Conservation (phyloP, 2,329 filamentous ascomycete species). For the Colletotrichum musae region DNA sequence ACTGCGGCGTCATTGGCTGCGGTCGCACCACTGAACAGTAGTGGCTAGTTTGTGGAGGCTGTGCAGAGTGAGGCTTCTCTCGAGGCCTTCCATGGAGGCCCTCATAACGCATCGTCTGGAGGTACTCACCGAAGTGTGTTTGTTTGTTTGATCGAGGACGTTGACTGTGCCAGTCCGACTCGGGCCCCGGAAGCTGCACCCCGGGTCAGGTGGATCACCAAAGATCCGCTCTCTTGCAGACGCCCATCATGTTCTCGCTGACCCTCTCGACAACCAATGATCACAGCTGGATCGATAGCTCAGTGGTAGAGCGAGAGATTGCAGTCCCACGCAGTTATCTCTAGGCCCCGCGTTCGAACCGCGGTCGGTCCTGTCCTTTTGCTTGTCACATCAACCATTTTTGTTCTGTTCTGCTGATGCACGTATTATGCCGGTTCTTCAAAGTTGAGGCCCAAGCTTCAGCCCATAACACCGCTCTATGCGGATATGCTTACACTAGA, state of each 20-base stretch:
- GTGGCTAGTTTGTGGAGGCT: slow-evolving; percentile 21
- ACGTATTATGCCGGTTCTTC: not conserved
- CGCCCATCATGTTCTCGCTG: not conserved
- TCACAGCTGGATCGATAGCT: slow-evolving; percentile 25
- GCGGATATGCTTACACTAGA: no score
- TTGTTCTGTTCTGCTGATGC: not conserved
- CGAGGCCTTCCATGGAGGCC: not conserved
- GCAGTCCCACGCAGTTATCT: slow-evolving; percentile 35
- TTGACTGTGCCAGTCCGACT: not conserved
- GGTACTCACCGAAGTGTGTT: not conserved
- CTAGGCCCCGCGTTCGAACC: slow-evolving; percentile 41
- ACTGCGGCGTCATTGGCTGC: slow-evolving; percentile 22
- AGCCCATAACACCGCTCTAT: no score
- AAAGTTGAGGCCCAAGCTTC: no score
- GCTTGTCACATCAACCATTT: not conserved
- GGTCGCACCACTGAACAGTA: not conserved
- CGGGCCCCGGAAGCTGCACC: not conserved
- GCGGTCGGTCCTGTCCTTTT: slow-evolving; percentile 36
- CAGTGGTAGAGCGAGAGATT: slow-evolving; percentile 38
- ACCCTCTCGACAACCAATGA: not conserved
- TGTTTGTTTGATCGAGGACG: not conserved
- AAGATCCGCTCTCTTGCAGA: not conserved
- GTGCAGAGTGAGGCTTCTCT: slow-evolving; percentile 15
- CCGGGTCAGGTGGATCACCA: not conserved
- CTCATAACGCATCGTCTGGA: not conserved